These are phyloP conservation scores for Neurospora sp. DNA, from an alignment of 495 filamentous ascomycete species.

Conservation along the genomic window DNA sequence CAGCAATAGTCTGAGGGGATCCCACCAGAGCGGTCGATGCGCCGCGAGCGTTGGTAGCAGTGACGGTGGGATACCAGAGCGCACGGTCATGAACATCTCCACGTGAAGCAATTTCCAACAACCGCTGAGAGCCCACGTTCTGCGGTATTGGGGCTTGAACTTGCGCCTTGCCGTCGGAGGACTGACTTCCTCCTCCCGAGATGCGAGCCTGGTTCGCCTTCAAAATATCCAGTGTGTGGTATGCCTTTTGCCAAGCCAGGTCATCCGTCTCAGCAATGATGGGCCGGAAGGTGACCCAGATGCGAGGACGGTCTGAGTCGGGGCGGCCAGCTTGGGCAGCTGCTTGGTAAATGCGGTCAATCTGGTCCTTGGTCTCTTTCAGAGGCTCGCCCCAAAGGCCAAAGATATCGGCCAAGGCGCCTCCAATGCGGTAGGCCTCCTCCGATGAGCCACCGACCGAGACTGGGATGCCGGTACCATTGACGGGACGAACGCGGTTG, in stretches of 20 bases:
- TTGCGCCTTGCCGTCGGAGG: conserved; percentile 1
- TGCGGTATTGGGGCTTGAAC: conserved; percentile 27
- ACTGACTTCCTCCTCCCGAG: not conserved
- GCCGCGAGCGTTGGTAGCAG: conserved; percentile 42
- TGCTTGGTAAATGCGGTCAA: conserved; percentile 43
- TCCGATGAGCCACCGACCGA: conserved; percentile 44
- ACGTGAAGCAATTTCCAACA: conserved; percentile 41
- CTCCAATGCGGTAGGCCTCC: conserved; percentile 44
- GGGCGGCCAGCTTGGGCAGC: conserved; percentile 32
- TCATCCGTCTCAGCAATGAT: conserved; percentile 46
- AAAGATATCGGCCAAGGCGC: conserved; percentile 43
- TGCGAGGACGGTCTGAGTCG: conserved; percentile 33
- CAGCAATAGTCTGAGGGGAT: conserved; percentile 35
- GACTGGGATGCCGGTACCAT: conserved; percentile 36
- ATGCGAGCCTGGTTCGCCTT: conserved; percentile 10
- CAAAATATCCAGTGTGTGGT: conserved; percentile 35
- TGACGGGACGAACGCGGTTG: conserved; percentile 37
- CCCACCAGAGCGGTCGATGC: conserved; percentile 48
- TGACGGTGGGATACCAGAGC: conserved; percentile 47
- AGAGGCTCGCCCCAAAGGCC: conserved; percentile 47
- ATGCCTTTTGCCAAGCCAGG: conserved; percentile 43
- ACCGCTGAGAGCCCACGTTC: conserved; percentile 43
- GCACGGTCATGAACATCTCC: conserved; percentile 47
- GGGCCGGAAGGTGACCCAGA: conserved; percentile 48
- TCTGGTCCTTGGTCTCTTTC: conserved; percentile 45